Conservation (phyloP, 2,329 filamentous ascomycete genomes). For the Gaeumannomyces tritici region DNA sequence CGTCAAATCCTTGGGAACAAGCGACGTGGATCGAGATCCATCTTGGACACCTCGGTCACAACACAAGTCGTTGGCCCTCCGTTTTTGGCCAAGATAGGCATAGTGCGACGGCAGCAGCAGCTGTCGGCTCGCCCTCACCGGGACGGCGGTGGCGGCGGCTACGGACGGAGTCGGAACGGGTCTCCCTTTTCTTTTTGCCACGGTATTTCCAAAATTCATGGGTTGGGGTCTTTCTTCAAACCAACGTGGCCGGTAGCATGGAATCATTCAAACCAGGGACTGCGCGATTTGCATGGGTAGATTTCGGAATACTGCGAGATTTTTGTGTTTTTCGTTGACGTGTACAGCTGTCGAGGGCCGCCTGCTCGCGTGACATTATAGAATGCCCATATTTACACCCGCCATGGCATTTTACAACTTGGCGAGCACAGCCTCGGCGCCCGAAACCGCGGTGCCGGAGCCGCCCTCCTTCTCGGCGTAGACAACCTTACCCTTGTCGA, state of each 20-base stretch:
- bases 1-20: slow-evolving; percentile 11
- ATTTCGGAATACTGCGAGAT: not conserved
- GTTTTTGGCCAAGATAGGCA: too few relatives aligned
- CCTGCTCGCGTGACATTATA: not conserved
- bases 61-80: too few relatives aligned
- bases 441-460: slow-evolving; percentile 35
- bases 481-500: slow-evolving; percentile 74
- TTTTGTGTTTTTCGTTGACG: not conserved
- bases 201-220: slow-evolving; percentile 9
- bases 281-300: slow-evolving; percentile 8
- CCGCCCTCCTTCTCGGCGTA: slow-evolving; percentile 67
- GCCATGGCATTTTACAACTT: slow-evolving; percentile 32
- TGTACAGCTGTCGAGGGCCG: not conserved
- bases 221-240: slow-evolving; percentile 7
- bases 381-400: not conserved
- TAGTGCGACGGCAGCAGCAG: too few relatives aligned
- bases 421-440: slow-evolving; percentile 43
- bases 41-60: too few relatives aligned
- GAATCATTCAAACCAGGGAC: slow-evolving; percentile 10
- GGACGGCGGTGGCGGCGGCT: slow-evolving; percentile 4
- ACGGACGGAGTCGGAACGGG: slow-evolving; percentile 4
- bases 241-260: slow-evolving; percentile 11
- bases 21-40: too few relatives aligned
- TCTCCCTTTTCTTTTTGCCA: slow-evolving; percentile 8
- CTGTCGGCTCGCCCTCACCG: slow-evolving; percentile 8